Evolutionary conservation across 108 stramenopile species (phyloP), one percentile per base, ranked within the genome.

Genomic region (Pseudonitzschia delicatissima): DNA sequence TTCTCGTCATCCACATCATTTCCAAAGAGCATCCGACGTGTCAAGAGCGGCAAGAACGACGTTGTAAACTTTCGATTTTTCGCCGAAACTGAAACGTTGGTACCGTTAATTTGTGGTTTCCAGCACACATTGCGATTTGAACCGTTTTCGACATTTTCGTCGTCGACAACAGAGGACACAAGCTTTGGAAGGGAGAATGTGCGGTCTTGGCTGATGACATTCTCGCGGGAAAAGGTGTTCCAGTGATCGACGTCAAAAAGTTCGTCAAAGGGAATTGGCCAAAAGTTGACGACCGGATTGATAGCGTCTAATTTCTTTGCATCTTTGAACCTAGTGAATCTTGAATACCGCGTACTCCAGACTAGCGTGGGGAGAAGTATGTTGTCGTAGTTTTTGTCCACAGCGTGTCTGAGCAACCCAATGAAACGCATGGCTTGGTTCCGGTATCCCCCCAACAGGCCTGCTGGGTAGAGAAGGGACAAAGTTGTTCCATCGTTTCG

Each of bases 391-490:
- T 67, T 13, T 5, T 61, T 42, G 39, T 58, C 6, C 0, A 70
- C 25, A 3, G 90, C 90, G 44, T 73, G 34, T 31, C 50, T 36
- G 2, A 87, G 68, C 21, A 88, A 79, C 0, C 70, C 73, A 5
- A 88, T 67, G 34, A 88, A 85, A 25, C 87, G 73, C 61, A 92
- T 83, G 34, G 80, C 83, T 75, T 92, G 90, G 71, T 92, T 92
- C 2, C 83, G 76, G 64, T 74, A 85, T 32, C 88, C 88, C 11
- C 88, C 85, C 4, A 81, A 27, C 15, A 90, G 57, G 0, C 82
- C 81, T 11, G 79, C 75, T 15, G 83, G 83, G 57, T 64, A 77
- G 33, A 84, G 35, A 5, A 84, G 55, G 1, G 78, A 79, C 3
- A 80, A 55, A 15, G 66, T 52, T 17, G 29, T 55, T 37, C 26